Base-by-base conservation (phyloP, 2,329 filamentous ascomycete species). In the Chrysoporthe deuterocubensis region DNA sequence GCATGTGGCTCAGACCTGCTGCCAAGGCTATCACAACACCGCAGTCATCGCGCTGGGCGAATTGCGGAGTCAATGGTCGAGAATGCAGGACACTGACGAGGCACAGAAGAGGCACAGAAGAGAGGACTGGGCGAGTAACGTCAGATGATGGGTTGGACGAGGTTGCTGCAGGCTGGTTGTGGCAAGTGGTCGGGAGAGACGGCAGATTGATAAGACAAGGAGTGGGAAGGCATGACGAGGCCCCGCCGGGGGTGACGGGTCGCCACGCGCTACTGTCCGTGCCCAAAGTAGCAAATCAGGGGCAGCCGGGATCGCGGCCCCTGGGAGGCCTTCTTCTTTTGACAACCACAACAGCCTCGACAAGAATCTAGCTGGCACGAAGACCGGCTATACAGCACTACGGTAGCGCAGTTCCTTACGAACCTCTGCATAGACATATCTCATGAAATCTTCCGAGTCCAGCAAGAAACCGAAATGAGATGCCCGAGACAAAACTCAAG, bases 201-300 rank as follows among this genome's bases (percentile, higher is more conserved):
- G 42, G 42, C 60, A 62, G 60, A 42, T 40, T 50, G 60, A 52
- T 62, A 62, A 62, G 44, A 62, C 60, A 62, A 42, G 37, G 18
- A 11, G 9, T 7, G 48, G 26, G 18, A 21, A 37, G 43, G 44
- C 7, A 26, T 16, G 32, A 26, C 7, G 21, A 14, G 14, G 37
- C 37, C 4, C 37, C 9, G 26, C 26, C 26, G 26, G 26, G 26
- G 26, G 26, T 26, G 9, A 50, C 26, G 21, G 48, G 3, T 14
- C 48, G 11, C 48, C 21, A 52, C 48, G 5, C 48, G 48, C 48
- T 52, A 52, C 26, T 9, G 2, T 48, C 46, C 2, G 18, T n/a
- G 9, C 7, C n/a, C 48, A 8, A 21, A 26, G 26, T 50, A 26
- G 48, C 26, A 8, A 26, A 26, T 18, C n/a, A 11, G 48, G 9